Evolutionary conservation across 73 alveolate genomes (phyloP).

Genomic region (Symbiodinium natans): DNA sequence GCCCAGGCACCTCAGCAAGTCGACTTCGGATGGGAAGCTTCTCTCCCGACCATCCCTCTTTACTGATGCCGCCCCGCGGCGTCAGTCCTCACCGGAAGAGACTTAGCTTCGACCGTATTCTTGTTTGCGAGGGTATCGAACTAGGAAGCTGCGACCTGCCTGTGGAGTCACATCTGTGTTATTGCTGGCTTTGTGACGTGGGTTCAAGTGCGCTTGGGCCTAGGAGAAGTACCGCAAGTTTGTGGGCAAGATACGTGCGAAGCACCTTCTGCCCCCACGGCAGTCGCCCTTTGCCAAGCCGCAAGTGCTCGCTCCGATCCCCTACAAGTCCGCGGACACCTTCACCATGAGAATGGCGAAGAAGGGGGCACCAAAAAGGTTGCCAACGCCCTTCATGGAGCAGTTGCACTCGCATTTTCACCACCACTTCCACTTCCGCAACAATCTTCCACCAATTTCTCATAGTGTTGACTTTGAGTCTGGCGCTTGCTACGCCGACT

Average conservation of each 20-base stretch:
- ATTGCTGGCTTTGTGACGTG: no score
- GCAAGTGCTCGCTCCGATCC: neutral
- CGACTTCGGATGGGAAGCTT: neutral
- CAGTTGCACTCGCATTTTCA: constrained; percentile 41
- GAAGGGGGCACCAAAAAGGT: neutral
- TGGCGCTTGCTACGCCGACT: neutral
- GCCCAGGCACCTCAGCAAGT: neutral
- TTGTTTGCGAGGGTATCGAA: no score
- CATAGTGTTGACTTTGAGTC: neutral
- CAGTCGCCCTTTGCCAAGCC: constrained; percentile 61
- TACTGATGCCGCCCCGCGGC: neutral
- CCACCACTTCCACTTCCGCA: constrained; percentile 61
- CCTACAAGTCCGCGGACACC: neutral
- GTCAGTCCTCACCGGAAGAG: neutral
- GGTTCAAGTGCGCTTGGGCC: no score
- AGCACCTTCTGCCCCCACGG: constrained; percentile 25
- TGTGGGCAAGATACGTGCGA: constrained; percentile 33
- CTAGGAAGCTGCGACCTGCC: no score
- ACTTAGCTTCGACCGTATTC: no score
- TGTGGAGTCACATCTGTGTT: no score
- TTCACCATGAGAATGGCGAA: neutral
- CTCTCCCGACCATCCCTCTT: neutral
- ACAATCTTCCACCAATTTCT: constrained; percentile 56
- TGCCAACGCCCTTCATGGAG: constrained; percentile 1
- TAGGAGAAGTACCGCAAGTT: constrained; percentile 12